Base-by-base conservation (phyloP, 1,284 basidiomycete species). In the Singerocomus inundabilis region DNA sequence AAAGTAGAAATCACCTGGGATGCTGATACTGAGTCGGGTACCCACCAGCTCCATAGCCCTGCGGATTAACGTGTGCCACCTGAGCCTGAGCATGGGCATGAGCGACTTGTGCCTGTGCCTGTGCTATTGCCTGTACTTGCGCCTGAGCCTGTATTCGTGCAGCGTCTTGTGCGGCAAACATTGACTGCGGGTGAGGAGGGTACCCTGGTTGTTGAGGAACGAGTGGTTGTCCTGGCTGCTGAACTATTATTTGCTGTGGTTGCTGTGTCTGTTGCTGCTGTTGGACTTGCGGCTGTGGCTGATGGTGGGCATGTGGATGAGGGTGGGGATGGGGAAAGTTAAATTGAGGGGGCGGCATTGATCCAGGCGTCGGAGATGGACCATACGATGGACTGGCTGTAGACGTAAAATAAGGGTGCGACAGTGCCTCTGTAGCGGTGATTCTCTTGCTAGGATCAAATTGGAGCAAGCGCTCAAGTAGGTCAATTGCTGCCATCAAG, bases 381-480 rank as follows among this genome's bases (percentile, higher is more conserved):
- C 72, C 72, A 55, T 74, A 80, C 25, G 73, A 65, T 51, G 68
- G 75, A 60, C 72, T 71, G 40, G 73, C 68, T 12, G 79, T 70
- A 35, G 74, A 75, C 18, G 87, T 91, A 69, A 98, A 98, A 74
- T 98, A 98, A 0, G 92, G 91, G 66, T 99, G 97, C 15, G 79
- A 81, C 45, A 99, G 82, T 0, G 97, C 95, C 46, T 97, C 92
- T 28, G 90, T 86, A 25, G 96, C 96, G 10, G 92, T 91, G 55
- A 97, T 85, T 49, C 97, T 88, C 64, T 95, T 88, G 28, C 87
- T 80, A 1, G 97, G 97, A 68, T 99, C 97, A 64, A 99, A 99
- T 67, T 97, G 94, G 45, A 99, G 82, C 37, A 99, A 84, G 53
- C 90, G 85, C 68, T 99, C 97, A 41, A 99, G 85, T 5, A 99